Evolutionary conservation across 2,329 filamentous ascomycete species (phyloP), one percentile per base, ranked within the genome.

Genomic region (Ophiosphaerella korrae): DNA sequence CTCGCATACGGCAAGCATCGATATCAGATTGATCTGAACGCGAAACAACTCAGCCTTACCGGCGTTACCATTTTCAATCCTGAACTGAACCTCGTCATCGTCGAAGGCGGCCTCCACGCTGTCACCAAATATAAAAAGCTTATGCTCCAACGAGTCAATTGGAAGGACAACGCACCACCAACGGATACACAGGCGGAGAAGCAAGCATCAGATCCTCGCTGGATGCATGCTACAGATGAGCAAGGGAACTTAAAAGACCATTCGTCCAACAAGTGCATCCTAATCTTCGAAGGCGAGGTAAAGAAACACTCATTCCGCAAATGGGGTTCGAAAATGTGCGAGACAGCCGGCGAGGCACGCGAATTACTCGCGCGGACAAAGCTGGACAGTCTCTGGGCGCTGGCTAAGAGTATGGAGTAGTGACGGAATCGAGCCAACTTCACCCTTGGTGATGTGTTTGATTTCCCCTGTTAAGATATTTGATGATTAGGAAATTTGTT

Each of bases 311-410:
- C 81, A 0, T 99, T 97, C 72, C 86, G 89, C 59, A 92, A 91
- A 68, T 97, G 93, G 90, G 92, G 87, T 56, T 75, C 76, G 21
- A 88, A 90, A 70, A 86, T 94, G n/a, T 96, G 92, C 73, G 94
- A 97, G 75, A 93, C 90, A 2, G 94, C 99, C 71, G 84, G 87
- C 9, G 89, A 95, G 69, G 94, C 93, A 5, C 88, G 90, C 70
- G 91, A 96, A 62, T 82, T 87, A 18, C 75, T 99, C 55, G 78
- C 85, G 11, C 84, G 91, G 61, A 85, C 86, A 5, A 97, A 96
- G 79, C 89, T 97, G 83, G 93, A 97, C 64, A 96, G 88, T 65
- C 93, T 99, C 68, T 99, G 94, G 94, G 88, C 88, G 8, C 76
- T 94, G 62, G 93, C 92, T 0, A 96, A 95, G 80, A 90, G 68